Evolutionary conservation across 2,329 filamentous ascomycete species (phyloP), one percentile per base, ranked within the genome.

Genomic region (Botryosphaeria dothidea): DNA sequence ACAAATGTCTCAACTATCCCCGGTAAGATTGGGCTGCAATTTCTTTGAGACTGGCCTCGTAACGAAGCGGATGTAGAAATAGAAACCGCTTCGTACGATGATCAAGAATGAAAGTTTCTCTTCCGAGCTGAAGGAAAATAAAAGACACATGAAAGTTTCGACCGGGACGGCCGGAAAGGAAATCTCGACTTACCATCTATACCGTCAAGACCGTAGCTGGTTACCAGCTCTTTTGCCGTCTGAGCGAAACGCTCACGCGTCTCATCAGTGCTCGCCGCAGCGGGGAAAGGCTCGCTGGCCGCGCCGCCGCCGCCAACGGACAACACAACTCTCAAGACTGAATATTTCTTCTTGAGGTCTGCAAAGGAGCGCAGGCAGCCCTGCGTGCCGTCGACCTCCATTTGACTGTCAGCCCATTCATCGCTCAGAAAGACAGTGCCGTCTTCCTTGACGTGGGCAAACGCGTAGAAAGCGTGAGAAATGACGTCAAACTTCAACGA

Each of bases 351-450:
- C 76, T 93, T 94, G 68, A 93, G 82, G 68, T 88, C 83, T 76
- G 88, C 88, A 71, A 94, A 85, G 9, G 92, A 91, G 34, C 89
- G 88, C 61, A 95, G 79, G 49, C 90, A 92, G 45, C 76, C 76
- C 62, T 74, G 72, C 9, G 74, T 70, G 48, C 90, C 90, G 69
- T 93, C 90, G 52, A 92, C 90, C 19, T 88, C 86, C 71, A 88
- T 90, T 71, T 88, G 84, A 45, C 85, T 82, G 80, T 94, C 92
- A 51, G 90, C 91, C 85, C 86, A 92, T 77, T 92, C 90, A 76
- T 95, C 91, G 66, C 93, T 81, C 92, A 91, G 90, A 74, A 94
- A 94, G 87, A 2, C 90, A 90, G 74, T 94, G 91, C 70, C 91
- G 93, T 71, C 90, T 92, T 25, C 89, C 89, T 76, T 94, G 92